phyloP scores from a whole-genome alignment of 169 alveolate genomes.

The Eimeria zaria region DNA sequence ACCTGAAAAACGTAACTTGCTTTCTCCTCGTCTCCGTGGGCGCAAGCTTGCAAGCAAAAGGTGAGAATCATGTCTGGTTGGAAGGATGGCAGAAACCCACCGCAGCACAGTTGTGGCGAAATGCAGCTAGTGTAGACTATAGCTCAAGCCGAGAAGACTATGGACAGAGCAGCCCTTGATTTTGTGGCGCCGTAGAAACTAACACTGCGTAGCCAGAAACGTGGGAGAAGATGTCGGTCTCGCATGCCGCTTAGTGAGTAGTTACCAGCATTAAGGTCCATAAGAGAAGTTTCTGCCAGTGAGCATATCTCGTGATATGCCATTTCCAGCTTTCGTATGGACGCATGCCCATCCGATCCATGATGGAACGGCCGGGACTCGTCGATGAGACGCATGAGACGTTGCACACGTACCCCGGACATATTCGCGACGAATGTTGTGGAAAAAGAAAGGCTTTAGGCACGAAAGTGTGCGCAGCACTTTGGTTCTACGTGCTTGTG shows the following conservation, averaged over 20 bases:
- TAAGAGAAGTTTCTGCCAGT: slow-evolving; percentile 57
- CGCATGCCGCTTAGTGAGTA: neutral
- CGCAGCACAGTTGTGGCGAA: neutral
- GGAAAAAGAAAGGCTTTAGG: neutral
- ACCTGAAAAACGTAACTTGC: slow-evolving; percentile 65
- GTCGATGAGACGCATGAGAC: slow-evolving; percentile 64
- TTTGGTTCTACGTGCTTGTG: neutral
- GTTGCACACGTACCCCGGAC: slow-evolving; percentile 69
- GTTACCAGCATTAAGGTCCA: slow-evolving; percentile 72
- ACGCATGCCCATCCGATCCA: slow-evolving; percentile 29
- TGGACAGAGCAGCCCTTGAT: neutral
- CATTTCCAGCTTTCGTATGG: slow-evolving; percentile 43
- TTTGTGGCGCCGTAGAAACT: neutral
- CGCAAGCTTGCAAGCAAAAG: slow-evolving; percentile 74
- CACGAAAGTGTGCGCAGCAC: neutral
- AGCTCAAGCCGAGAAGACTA: neutral
- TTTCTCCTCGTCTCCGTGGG: slow-evolving; percentile 62
- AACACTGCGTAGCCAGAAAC: neutral
- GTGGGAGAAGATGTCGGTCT: neutral
- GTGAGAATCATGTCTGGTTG: slow-evolving; percentile 51
- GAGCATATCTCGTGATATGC: slow-evolving; percentile 60
- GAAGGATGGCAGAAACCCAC: neutral
- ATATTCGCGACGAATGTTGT: neutral
- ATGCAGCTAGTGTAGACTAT: neutral
- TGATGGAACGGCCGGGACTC: slow-evolving; percentile 71